Evolutionary conservation across 2,329 filamentous ascomycete species (phyloP).

Genomic region (Microcera coccophila): DNA sequence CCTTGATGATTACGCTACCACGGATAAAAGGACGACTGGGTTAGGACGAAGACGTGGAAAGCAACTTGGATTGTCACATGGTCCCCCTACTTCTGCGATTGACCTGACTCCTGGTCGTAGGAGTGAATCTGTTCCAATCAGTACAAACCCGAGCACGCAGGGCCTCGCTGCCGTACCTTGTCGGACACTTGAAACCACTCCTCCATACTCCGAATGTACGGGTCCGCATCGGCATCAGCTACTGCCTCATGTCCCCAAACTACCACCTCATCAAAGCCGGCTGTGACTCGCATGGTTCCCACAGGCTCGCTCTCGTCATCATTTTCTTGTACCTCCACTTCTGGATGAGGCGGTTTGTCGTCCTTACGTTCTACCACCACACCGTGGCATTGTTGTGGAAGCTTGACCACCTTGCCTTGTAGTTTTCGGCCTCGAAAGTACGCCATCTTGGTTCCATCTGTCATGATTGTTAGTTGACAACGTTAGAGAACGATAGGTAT

Average conservation of each 20-base stretch:
- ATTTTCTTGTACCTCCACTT: constrained; percentile 40
- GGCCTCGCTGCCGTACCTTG: too few relatives aligned
- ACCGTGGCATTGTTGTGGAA: constrained; percentile 71
- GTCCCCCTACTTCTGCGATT: too few relatives aligned
- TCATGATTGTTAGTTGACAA: constrained; percentile 4
- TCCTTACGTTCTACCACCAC: constrained; percentile 48
- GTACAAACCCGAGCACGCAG: too few relatives aligned
- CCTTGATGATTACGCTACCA: too few relatives aligned
- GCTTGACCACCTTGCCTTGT: constrained; percentile 58
- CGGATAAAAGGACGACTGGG: too few relatives aligned
- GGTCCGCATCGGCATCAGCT: constrained; percentile 60
- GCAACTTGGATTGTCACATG: too few relatives aligned
- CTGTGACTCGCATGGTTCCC: constrained; percentile 58
- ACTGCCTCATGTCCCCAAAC: constrained; percentile 80
- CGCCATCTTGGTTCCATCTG: constrained; percentile 52
- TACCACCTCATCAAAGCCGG: constrained; percentile 68
- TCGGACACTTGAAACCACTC: constrained; percentile 78
- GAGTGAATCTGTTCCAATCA: too few relatives aligned
- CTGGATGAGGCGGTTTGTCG: constrained; percentile 32
- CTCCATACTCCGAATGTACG: constrained; percentile 68
- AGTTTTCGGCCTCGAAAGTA: constrained; percentile 81
- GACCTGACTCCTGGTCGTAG: too few relatives aligned
- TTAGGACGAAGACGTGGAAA: too few relatives aligned
- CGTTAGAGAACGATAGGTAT: background rate
- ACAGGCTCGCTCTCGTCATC: constrained; percentile 42